These are phyloP conservation scores for Schoenoplectus triqueter DNA, from an alignment of 202 grass and related monocot species.

Conservation along the genomic window DNA sequence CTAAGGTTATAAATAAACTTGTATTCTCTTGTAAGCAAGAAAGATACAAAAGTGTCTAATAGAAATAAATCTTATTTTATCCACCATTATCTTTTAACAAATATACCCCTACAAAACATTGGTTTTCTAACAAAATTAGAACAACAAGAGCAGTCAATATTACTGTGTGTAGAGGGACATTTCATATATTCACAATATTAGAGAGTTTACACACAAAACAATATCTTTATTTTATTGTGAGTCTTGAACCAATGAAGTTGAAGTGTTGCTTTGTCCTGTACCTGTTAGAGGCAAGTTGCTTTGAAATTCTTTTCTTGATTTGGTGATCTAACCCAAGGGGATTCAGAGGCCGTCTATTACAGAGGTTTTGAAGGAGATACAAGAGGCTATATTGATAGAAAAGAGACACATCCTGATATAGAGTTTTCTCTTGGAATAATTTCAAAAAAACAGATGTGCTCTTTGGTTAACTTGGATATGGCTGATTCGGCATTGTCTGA, in stretches of 20 bases:
- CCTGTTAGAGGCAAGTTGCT: too few relatives aligned
- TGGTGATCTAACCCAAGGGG: slow-evolving; percentile 49
- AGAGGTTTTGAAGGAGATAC: slow-evolving; percentile 91
- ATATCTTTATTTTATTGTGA: neutral
- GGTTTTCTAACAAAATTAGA: neutral
- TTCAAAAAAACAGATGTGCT: slow-evolving; percentile 57
- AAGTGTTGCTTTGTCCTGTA: neutral
- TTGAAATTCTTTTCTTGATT: too few relatives aligned
- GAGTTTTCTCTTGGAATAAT: slow-evolving; percentile 31
- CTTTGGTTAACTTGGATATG: slow-evolving; percentile 41
- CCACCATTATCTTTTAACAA: too few relatives aligned
- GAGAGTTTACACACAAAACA: neutral
- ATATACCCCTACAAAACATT: too few relatives aligned
- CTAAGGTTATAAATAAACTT: too few relatives aligned
- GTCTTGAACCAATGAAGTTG: neutral
- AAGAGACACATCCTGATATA: slow-evolving; percentile 36
- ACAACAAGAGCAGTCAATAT: neutral
- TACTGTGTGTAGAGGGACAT: neutral
- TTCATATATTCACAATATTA: slow-evolving; percentile 13
- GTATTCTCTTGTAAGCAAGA: too few relatives aligned
- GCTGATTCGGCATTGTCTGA: slow-evolving; percentile 41
- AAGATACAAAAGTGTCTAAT: too few relatives aligned
- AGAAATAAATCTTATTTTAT: too few relatives aligned
- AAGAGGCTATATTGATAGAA: slow-evolving; percentile 75
- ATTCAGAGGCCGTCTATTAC: slow-evolving; percentile 68